Evolutionary conservation across 371 early-diverging fungal genomes (phyloP).

Genomic region (Saksenaea vasiformis): DNA sequence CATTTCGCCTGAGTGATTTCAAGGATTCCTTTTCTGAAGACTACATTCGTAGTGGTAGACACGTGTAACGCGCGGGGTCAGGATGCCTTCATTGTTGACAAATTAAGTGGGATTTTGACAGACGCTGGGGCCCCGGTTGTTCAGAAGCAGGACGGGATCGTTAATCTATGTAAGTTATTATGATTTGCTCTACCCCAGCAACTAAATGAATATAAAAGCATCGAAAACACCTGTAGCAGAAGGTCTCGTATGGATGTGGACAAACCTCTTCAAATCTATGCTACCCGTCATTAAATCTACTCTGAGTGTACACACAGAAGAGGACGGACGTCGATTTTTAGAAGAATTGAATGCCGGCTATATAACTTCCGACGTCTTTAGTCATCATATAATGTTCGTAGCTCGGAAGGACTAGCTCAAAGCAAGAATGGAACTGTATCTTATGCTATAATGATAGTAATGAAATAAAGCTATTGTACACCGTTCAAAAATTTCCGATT

Average conservation of each 20-base stretch:
- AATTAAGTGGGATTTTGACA: constrained; percentile 11
- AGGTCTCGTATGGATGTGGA: constrained; percentile 23
- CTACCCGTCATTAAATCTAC: constrained; percentile 15
- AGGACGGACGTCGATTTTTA: not conserved
- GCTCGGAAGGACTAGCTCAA: too few species aligned
- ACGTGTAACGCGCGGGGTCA: constrained; percentile 14
- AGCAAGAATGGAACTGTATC: too few species aligned
- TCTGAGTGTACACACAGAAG: not conserved
- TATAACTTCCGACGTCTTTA: too few species aligned
- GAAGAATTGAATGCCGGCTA: too few species aligned
- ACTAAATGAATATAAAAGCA: constrained; percentile 6
- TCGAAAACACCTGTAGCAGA: constrained; percentile 15
- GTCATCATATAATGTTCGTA: too few species aligned
- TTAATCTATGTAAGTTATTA: constrained; percentile 24
- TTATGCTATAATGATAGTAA: too few species aligned
- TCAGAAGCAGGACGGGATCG: constrained; percentile 13
- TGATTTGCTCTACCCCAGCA: not conserved
- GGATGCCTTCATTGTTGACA: constrained; percentile 20
- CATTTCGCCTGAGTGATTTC: not conserved
- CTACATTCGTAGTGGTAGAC: not conserved
- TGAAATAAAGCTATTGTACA: too few species aligned
- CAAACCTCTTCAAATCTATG: constrained; percentile 12
- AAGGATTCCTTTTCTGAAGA: too few species aligned
- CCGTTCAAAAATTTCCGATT: too few species aligned
- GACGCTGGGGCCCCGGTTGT: constrained; percentile 16